A percentile compares a stretch with the other conserved stretches of the same genome.
Evolutionary conservation across 1,139 yeast species (phyloP).

Genomic region (Taphrina deformans): DNA sequence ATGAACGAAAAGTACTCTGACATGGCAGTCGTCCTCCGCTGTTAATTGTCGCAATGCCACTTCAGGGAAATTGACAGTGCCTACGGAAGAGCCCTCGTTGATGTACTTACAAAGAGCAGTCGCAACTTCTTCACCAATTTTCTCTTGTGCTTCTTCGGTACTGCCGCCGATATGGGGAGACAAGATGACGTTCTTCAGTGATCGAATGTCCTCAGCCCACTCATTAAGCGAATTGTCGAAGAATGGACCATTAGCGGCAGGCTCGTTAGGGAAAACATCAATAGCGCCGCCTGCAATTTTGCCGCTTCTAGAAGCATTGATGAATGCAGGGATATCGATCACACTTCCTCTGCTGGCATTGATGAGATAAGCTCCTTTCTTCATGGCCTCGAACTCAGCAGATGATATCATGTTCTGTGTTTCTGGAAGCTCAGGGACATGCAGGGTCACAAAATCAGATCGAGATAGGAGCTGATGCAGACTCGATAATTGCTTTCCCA

Average conservation of each 20-base stretch:
- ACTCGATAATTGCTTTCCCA: conserved; percentile 87
- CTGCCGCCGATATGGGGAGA: conserved; percentile 99
- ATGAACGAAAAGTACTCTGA: conserved; percentile 93
- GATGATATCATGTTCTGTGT: conserved; percentile 86
- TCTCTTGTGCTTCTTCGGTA: conserved; percentile 97
- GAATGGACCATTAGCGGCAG: conserved; percentile 91
- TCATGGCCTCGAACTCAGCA: conserved; percentile 94
- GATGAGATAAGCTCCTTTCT: conserved; percentile 89
- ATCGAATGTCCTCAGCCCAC: conserved; percentile 81
- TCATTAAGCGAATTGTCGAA: conserved; percentile 70
- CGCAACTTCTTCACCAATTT: conserved; percentile 95
- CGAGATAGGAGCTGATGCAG: conserved; percentile 75
- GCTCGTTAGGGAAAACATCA: conserved; percentile 96
- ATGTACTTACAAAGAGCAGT: conserved; percentile 82
- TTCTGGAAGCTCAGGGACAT: conserved; percentile 92
- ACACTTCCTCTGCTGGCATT: conserved; percentile 98
- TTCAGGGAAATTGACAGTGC: conserved; percentile 99
- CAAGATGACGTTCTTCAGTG: conserved; percentile 82
- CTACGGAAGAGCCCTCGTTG: conserved; percentile 93
- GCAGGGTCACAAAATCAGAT: conserved; percentile 88
- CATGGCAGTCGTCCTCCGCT: conserved; percentile 72
- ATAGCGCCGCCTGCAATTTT: conserved; percentile 96
- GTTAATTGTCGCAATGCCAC: conserved; percentile 86
- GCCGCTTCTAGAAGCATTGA: conserved; percentile 87
- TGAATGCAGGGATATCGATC: conserved; percentile 89